phyloP scores from a whole-genome alignment of 148 eudicot genomes.

The Spergularia bocconei region DNA sequence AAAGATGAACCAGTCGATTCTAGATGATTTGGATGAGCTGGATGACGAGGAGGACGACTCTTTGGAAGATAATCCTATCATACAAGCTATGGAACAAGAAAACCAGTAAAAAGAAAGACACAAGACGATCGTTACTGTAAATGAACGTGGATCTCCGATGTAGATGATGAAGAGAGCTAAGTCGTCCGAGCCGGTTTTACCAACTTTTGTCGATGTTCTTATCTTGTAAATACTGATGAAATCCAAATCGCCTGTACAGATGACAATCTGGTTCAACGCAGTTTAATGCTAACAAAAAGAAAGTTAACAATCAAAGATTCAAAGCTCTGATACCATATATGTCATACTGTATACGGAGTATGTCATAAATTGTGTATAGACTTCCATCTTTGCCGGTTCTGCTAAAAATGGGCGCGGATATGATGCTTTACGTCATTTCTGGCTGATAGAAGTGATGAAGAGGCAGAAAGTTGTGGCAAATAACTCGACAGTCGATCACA shows the following conservation, averaged over 20 bases:
- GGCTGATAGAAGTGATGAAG: no score
- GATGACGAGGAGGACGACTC: slow-evolving; percentile 64
- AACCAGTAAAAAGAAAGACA: slow-evolving; percentile 27
- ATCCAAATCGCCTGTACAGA: slow-evolving; percentile 10
- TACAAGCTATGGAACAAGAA: slow-evolving; percentile 50
- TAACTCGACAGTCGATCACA: no score
- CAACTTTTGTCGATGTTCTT: background rate
- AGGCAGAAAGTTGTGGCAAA: no score
- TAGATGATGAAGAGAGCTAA: slow-evolving; percentile 6
- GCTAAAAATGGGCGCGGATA: no score
- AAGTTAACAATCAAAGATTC: no score
- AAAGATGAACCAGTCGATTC: slow-evolving; percentile 57
- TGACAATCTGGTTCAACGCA: background rate
- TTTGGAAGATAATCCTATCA: slow-evolving; percentile 43
- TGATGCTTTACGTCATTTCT: no score
- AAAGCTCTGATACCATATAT: no score
- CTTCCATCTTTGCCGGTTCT: no score
- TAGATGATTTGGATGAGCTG: slow-evolving; percentile 60
- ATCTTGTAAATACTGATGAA: slow-evolving; percentile 19
- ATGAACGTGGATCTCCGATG: slow-evolving; percentile 16
- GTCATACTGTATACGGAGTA: no score
- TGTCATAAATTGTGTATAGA: no score
- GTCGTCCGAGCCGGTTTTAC: background rate
- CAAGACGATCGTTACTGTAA: background rate
- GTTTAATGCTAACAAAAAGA: background rate